Conservation (phyloP, 2,329 filamentous ascomycete species). For the Stromatinia cepivora region DNA sequence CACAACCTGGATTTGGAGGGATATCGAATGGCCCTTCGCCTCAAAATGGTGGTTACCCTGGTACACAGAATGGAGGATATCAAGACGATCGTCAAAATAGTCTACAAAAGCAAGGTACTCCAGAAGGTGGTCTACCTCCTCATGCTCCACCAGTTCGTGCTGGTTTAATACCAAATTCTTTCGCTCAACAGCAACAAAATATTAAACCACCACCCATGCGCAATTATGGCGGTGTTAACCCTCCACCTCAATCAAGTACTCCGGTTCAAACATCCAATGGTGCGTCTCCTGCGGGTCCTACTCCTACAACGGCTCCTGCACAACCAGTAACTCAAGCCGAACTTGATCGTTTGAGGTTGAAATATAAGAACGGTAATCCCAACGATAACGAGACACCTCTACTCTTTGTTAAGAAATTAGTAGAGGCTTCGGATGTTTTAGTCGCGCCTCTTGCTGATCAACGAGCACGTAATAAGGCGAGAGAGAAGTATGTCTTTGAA, state of each 20-base stretch:
- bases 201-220: slow-evolving; percentile 56
- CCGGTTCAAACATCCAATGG: slow-evolving; percentile 1
- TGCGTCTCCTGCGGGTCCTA: slow-evolving; percentile 18
- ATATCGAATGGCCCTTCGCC: slow-evolving; percentile 27
- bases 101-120: slow-evolving; percentile 31
- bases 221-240: slow-evolving; percentile 39
- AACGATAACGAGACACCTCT: slow-evolving; percentile 72
- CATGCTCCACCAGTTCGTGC: slow-evolving; percentile 65
- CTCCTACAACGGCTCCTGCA: slow-evolving; percentile 23
- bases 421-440: slow-evolving; percentile 80
- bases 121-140: slow-evolving; percentile 50
- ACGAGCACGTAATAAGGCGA: slow-evolving; percentile 69
- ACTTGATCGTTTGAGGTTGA: slow-evolving; percentile 70
- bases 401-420: slow-evolving; percentile 74
- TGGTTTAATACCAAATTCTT: slow-evolving; percentile 60
- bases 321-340: slow-evolving; percentile 70
- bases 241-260: slow-evolving; percentile 15
- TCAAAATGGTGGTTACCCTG: slow-evolving; percentile 26
- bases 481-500: slow-evolving; percentile 82
- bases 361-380: slow-evolving; percentile 67
- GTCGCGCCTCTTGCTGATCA: slow-evolving; percentile 66
- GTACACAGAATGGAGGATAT: slow-evolving; percentile 26
- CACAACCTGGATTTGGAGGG: slow-evolving; percentile 29
- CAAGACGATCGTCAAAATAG: slow-evolving; percentile 29
- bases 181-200: slow-evolving; percentile 51